Conservation (phyloP, 2,329 filamentous ascomycete species). For the Aspergillus tamarii region DNA sequence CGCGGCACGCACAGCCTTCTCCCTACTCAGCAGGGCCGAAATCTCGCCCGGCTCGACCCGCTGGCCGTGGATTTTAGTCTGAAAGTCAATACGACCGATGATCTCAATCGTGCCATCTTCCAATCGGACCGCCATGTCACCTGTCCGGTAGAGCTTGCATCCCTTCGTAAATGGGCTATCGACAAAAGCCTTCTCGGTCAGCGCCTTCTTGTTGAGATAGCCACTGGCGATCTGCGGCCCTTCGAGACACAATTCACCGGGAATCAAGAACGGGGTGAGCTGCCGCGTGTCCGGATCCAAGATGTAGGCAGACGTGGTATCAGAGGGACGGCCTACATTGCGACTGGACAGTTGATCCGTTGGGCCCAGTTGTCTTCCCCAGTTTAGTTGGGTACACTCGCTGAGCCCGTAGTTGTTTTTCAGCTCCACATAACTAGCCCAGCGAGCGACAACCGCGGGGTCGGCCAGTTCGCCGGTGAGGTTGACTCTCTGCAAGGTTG, state of each 20-base stretch:
- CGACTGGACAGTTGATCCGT: neutral
- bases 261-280: constrained; percentile 16
- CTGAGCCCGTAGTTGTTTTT: constrained; percentile 23
- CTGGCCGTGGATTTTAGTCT: constrained; percentile 65
- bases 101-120: constrained; percentile 21
- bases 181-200: constrained; percentile 14
- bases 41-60: constrained; percentile 57
- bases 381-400: constrained; percentile 22
- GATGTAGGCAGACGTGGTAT: constrained; percentile 18
- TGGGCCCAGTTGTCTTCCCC: constrained; percentile 8
- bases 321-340: constrained; percentile 18
- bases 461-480: constrained; percentile 18
- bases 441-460: constrained; percentile 14
- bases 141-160: constrained; percentile 22
- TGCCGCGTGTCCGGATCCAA: constrained; percentile 14
- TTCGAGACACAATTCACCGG: constrained; percentile 19
- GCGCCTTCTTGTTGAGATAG: constrained; percentile 15
- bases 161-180: constrained; percentile 15
- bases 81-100: constrained; percentile 61
- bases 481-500: constrained; percentile 16
- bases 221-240: constrained; percentile 15
- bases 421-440: constrained; percentile 15
- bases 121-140: constrained; percentile 22
- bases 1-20: constrained; percentile 3
- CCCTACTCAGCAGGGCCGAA: constrained; percentile 4